A percentile compares a stretch with the other conserved stretches of the same genome.
Conservation (phyloP, 106 monocot genomes). For the Dendrobium catenatum region DNA sequence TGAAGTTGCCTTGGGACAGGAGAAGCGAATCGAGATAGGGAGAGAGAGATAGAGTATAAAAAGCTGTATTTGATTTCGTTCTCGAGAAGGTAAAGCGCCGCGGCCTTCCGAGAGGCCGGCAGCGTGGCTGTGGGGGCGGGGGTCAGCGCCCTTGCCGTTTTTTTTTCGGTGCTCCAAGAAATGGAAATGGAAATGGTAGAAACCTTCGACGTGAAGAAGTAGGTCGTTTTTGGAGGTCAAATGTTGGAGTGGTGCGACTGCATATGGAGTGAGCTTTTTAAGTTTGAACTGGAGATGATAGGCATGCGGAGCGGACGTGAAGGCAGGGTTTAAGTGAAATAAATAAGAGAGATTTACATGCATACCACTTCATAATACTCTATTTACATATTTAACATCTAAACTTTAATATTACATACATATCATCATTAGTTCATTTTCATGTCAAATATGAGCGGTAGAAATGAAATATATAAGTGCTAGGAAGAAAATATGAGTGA, state of each 20-base stretch:
- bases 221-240: background rate
- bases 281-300: background rate
- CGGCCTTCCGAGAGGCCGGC: background rate
- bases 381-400: too few species aligned
- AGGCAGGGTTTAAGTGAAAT: constrained; percentile 1
- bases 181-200: background rate
- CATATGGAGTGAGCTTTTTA: background rate
- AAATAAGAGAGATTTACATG: background rate
- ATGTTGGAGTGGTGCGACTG: background rate
- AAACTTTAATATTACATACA: too few species aligned
- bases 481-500: too few species aligned
- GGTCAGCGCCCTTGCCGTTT: background rate
- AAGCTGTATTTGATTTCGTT: too few species aligned
- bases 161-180: background rate
- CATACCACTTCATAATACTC: too few species aligned
- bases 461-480: too few species aligned
- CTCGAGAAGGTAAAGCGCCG: background rate
- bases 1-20: background rate
- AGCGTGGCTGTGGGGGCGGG: background rate
- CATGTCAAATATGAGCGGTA: too few species aligned
- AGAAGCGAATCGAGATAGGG: background rate
- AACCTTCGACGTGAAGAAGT: background rate
- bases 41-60: background rate
- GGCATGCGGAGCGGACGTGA: background rate
- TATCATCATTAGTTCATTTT: too few species aligned